Conservation (phyloP, 2,329 filamentous ascomycete genomes). For the Aspergillus neotritici region DNA sequence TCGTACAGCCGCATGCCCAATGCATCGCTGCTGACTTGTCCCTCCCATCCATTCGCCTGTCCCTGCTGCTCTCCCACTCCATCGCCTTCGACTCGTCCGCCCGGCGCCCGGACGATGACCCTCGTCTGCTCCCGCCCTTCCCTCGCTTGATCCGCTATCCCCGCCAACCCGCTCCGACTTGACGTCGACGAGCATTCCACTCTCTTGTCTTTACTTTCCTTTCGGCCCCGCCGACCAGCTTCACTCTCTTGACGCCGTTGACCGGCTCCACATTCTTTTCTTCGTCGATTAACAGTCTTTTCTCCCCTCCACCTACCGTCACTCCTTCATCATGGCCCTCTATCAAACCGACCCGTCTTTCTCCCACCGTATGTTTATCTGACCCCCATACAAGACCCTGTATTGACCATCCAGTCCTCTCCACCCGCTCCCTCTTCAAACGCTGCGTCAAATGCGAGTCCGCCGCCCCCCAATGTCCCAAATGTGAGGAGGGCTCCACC, state of each 20-base stretch:
- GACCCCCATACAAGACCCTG: neutral
- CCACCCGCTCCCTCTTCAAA: conserved; percentile 26
- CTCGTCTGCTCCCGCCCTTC: conserved; percentile 9
- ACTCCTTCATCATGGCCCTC: conserved; percentile 25
- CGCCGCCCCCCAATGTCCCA: conserved; percentile 52
- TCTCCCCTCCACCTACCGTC: conserved; percentile 2
- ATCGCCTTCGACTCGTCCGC: too few species aligned
- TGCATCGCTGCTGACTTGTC: conserved; percentile 7
- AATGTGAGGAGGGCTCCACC: conserved; percentile 50
- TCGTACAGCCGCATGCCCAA: conserved; percentile 7
- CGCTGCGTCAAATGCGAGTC: conserved; percentile 53
- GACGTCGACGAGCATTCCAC: conserved; percentile 30
- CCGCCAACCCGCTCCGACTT: conserved; percentile 28
- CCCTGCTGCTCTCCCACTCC: too few species aligned
- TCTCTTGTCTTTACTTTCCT: conserved; percentile 20
- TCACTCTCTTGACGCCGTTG: conserved; percentile 25
- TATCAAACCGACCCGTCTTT: conserved; percentile 16
- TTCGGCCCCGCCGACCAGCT: too few species aligned
- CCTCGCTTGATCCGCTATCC: conserved; percentile 9
- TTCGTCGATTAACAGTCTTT: conserved; percentile 6
- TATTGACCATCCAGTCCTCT: conserved; percentile 10
- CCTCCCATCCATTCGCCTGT: neutral
- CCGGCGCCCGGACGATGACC: conserved; percentile 18
- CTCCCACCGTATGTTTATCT: conserved; percentile 17
- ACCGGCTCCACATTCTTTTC: conserved; percentile 24